Base-by-base conservation (phyloP, 352 stramenopile species). In the Aphanomyces stellatus region DNA sequence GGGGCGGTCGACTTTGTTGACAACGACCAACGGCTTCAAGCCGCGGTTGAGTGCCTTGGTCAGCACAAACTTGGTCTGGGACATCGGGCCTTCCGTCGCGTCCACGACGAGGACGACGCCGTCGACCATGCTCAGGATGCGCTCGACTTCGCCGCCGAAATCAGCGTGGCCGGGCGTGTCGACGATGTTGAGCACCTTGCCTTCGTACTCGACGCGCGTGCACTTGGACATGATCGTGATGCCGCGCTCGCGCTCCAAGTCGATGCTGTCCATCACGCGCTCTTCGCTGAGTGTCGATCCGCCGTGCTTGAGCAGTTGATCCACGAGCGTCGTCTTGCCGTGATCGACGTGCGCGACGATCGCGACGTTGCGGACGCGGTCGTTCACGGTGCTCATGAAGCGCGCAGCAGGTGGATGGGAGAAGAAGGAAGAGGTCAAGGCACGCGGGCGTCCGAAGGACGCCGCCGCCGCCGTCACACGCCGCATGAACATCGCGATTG, bases 171-270 rank as follows among this genome's bases (percentile, higher is more conserved):
- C 97, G 0, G 97, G 96, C 19, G 96, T 99, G 85, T 99, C 96
- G 15, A 99, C 95, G 35, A 99, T 94, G 76, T 99, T 99, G 66
- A 99, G 88, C 55, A 96, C 82, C 43, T 97, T 81, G 43, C 88
- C 96, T 51, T 87, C 81, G 77, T 98, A 99, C 69, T 98, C 79
- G 57, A 99, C 84, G 31, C 95, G 86, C 49, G 96, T 99, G 66
- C 95, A 96, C 80, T 99, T 99, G 71, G 88, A 98, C 75, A 98
- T 98, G 76, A 99, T 99, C 19, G 97, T 99, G 72, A 99, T 99
- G 19, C 96, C 97, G 19, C 97, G 93, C 79, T 99, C 96, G 56
- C 94, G 90, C 84, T 99, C 97, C 27, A 99, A 73, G 64, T 98
- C 96, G 65, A 98, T 98, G 59, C 87, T 98, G 79, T 99, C 97